Conservation (phyloP, 306 rosid genomes). For the Pterocarpus macrocarpus region DNA sequence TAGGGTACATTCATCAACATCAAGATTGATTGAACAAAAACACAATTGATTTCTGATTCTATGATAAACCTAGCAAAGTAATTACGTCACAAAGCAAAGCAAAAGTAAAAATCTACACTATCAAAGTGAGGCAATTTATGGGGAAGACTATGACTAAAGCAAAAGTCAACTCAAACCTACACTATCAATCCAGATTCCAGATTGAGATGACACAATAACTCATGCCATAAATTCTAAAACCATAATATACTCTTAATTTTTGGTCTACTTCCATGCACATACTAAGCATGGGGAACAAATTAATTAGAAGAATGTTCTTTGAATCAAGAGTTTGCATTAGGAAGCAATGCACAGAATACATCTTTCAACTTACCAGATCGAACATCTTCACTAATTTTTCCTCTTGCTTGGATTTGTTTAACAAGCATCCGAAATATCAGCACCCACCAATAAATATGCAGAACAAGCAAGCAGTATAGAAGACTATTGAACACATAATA, state of each 20-base stretch:
- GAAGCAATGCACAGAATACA: constrained; percentile 33
- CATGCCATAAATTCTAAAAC: constrained; percentile 17
- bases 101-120: too few species aligned
- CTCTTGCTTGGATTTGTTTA: constrained; percentile 93
- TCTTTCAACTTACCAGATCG: constrained; percentile 82
- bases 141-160: constrained; percentile 18
- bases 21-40: constrained; percentile 22
- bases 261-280: constrained; percentile 12
- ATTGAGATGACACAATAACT: constrained; percentile 31
- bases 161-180: constrained; percentile 21
- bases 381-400: constrained; percentile 91
- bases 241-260: not conserved
- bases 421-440: constrained; percentile 95
- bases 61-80: constrained; percentile 12
- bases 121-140: not conserved
- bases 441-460: constrained; percentile 98
- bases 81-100: not conserved
- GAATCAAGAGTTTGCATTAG: constrained; percentile 19
- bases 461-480: constrained; percentile 84
- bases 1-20: not conserved
- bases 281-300: constrained; percentile 21
- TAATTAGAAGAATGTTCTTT: constrained; percentile 20
- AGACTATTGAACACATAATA: constrained; percentile 92
- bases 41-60: not conserved
- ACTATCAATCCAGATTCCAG: constrained; percentile 26